Evolutionary conservation across 2,329 filamentous ascomycete genomes (phyloP), one percentile per base, ranked within the genome.

Genomic region (Pseudogymnoascus sp.): DNA sequence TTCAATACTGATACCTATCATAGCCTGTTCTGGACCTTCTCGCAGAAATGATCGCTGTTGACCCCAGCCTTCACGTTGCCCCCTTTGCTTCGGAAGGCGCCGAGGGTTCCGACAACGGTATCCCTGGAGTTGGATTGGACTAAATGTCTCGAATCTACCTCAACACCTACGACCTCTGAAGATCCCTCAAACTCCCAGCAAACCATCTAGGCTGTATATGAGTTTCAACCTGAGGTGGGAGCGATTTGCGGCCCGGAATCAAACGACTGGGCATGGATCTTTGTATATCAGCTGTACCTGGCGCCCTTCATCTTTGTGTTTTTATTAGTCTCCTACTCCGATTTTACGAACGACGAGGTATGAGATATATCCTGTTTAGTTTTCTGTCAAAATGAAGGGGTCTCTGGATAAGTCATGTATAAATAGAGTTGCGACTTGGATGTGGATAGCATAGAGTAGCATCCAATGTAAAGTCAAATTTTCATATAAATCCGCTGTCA

Each of bases 21-120:
- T 66, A 94, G 89, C 86, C 92, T 65, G 90, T 97, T 70, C 86
- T 99, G 69, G 93, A 99, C 75, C 87, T 97, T 70, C 86, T 99
- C 65, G 94, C 94, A 67, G 91, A 97, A 79, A 97, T 99, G 91
- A 96, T 99, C 71, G 93, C 92, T 66, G 86, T 92, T 75, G 94
- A 97, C 78, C 84, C 88, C 65, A 85, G 79, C 66, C 78, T 91
- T 67, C 83, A 87, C 67, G 80, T 90, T 65, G 83, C 79, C 38
- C 64, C 69, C 47, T 71, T 72, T 65, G n/a, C 28, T 30, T 14
- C 41, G 63, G 62, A 36, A 38, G 62, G 61, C 57, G 67, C 67
- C 14, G 63, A 67, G 25, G 68, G 66, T 20, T 68, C 68, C 38
- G 70, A 72, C 35, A 71, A 67, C 63, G 69, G 68, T 37, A 65